Evolutionary conservation across 495 filamentous ascomycete genomes (phyloP), one percentile per base, ranked within the genome.

Genomic region (Daldinia concentrica): DNA sequence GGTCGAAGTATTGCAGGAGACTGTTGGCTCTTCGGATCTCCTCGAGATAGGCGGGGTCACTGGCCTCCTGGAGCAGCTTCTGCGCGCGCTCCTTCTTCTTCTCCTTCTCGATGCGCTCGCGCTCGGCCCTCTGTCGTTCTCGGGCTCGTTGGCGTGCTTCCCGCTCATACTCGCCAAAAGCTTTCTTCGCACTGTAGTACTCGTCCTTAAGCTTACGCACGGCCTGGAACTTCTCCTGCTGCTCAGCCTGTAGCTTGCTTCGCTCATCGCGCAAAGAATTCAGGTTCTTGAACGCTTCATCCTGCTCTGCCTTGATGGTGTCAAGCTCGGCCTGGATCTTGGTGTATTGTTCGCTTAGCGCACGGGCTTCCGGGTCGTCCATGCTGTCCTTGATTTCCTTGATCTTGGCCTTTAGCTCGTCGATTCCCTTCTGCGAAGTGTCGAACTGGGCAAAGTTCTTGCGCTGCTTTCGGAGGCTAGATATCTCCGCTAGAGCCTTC

Each of bases 361-460:
- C 92, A 83, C 93, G 94, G 60, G 92, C 86, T 79, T 97, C 95
- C n/a, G 96, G 93, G 80, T 97, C 92, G 68, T 97, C 94, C 75
- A 97, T 84, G 59, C 84, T 86, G 78, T 97, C 95, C 77, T 90
- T 91, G 73, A 96, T 88, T 65, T 92, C 90, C 59, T 94, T 87
- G 69, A 98, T 92, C 78, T 95, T 90, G 36, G 89, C 86, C 85
- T 93, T 97, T 62, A 94, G 78, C 37, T 91, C 88, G 76, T 94
- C 90, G 76, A 99, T 98, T 24, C 82, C 84, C 84, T 93, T 93
- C 80, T 98, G 91, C 22, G 85, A 82, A 39, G 92, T 90, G 19
- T 95, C 92, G 75, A 98, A 90, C 37, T 87, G 87, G 52, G 88
- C 89, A 74, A 98, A 97, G 79, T 87, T 90, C 89, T 97, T 98